These are phyloP conservation scores for Tetracladium maxilliforme DNA, from an alignment of 2,329 filamentous ascomycete genomes.

Conservation along the genomic window DNA sequence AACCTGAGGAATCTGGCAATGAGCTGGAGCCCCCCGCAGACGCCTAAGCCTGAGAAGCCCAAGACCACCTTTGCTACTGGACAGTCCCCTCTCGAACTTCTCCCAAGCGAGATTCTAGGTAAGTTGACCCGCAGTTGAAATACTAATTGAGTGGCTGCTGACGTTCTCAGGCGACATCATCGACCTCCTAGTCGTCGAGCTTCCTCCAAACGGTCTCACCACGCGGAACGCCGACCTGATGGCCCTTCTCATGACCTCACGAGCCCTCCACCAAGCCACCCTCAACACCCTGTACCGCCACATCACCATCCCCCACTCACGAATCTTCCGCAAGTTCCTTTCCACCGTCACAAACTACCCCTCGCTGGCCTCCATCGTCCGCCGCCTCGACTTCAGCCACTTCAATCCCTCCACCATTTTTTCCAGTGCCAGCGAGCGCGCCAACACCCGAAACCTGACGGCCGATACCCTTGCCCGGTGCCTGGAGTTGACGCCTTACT, in stretches of 20 bases:
- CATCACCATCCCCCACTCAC: slow-evolving; percentile 71
- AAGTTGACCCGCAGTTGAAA: slow-evolving; percentile 19
- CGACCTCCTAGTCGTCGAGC: slow-evolving; percentile 57
- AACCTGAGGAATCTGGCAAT: slow-evolving; percentile 34
- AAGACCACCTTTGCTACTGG: slow-evolving; percentile 19
- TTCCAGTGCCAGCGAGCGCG: slow-evolving; percentile 58
- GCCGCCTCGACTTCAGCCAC: slow-evolving; percentile 71
- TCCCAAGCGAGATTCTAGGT: slow-evolving; percentile 61
- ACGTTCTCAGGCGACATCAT: slow-evolving; percentile 49
- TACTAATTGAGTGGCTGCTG: slow-evolving; percentile 6
- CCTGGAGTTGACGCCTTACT: slow-evolving; percentile 54
- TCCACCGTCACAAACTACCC: slow-evolving; percentile 52
- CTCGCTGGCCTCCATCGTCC: slow-evolving; percentile 58
- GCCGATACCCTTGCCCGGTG: slow-evolving; percentile 58
- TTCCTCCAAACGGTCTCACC: slow-evolving; percentile 60
- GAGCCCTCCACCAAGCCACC: slow-evolving; percentile 56
- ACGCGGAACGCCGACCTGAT: slow-evolving; percentile 68
- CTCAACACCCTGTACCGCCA: slow-evolving; percentile 62
- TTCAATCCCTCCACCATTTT: slow-evolving; percentile 71
- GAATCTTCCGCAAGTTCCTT: slow-evolving; percentile 72
- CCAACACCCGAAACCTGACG: slow-evolving; percentile 62
- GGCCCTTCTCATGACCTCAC: slow-evolving; percentile 63
- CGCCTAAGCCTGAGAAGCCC: slow-evolving; percentile 15
- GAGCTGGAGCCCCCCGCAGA: slow-evolving; percentile 12
- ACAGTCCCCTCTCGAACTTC: slow-evolving; percentile 44